Percentiles rank a stretch among this genome's conserved stretches.
phyloP scores from a whole-genome alignment of 129 eudicot genomes.

The Flaveria robusta region DNA sequence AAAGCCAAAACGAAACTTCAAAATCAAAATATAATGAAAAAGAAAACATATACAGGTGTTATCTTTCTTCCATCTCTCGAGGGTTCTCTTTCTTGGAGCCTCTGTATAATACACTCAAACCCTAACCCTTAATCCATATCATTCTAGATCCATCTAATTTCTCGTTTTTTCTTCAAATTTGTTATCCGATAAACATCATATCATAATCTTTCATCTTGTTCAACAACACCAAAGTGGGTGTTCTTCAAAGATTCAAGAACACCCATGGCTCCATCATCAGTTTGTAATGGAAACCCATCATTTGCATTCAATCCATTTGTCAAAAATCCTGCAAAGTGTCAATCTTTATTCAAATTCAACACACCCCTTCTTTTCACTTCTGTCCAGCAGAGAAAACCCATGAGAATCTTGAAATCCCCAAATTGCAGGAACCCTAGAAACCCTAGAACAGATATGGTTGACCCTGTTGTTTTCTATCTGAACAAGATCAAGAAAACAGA shows the following conservation, averaged over 20 bases:
- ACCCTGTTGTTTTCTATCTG: constrained; percentile 39
- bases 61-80: constrained; percentile 23
- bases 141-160: constrained; percentile 38
- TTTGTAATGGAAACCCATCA: constrained; percentile 39
- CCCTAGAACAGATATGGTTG: constrained; percentile 30
- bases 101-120: constrained; percentile 8
- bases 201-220: constrained; percentile 11
- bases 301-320: constrained; percentile 34
- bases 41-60: constrained; percentile 17
- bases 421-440: constrained; percentile 24
- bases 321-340: constrained; percentile 28
- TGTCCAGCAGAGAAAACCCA: constrained; percentile 18
- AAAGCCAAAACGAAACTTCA: constrained; percentile 19
- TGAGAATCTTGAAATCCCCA: constrained; percentile 28
- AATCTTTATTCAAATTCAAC: constrained; percentile 24
- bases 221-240: constrained; percentile 21
- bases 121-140: constrained; percentile 9
- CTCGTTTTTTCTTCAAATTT: background rate
- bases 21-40: background rate
- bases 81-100: constrained; percentile 24
- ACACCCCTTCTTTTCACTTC: constrained; percentile 28
- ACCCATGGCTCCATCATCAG: constrained; percentile 43
- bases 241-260: constrained; percentile 1
- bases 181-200: background rate
- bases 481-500: constrained; percentile 38